These are phyloP conservation scores for Penicillium diatomitis DNA, from an alignment of 495 filamentous ascomycete genomes.

Conservation along the genomic window DNA sequence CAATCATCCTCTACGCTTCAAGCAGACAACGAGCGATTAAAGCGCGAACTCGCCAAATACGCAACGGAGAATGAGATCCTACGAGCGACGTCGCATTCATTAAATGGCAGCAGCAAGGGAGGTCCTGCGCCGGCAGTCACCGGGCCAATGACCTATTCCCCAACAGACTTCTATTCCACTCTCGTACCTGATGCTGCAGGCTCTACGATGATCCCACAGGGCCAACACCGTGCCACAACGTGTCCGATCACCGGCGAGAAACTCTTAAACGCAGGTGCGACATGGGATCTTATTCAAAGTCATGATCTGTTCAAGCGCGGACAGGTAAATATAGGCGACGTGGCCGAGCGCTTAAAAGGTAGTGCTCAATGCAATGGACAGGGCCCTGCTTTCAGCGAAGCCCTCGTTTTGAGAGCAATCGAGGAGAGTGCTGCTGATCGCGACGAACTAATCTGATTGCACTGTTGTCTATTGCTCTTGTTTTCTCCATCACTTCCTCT, in stretches of 20 bases:
- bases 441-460: constrained; percentile 59
- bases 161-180: constrained; percentile 52
- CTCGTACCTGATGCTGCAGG: constrained; percentile 28
- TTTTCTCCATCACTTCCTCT: too few relatives aligned
- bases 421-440: constrained; percentile 64
- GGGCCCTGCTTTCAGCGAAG: constrained; percentile 82
- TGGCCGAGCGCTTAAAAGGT: constrained; percentile 65
- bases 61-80: constrained; percentile 90
- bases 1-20: constrained; percentile 42
- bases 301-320: constrained; percentile 75
- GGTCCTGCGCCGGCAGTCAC: constrained; percentile 29
- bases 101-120: constrained; percentile 12
- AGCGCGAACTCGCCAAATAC: constrained; percentile 68
- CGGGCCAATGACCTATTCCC: constrained; percentile 66
- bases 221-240: constrained; percentile 59
- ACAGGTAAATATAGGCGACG: constrained; percentile 71
- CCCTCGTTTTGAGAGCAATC: constrained; percentile 63
- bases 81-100: constrained; percentile 54
- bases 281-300: constrained; percentile 84
- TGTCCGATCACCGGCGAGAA: constrained; percentile 60
- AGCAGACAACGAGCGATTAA: constrained; percentile 76
- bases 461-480: background rate
- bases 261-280: constrained; percentile 67
- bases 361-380: constrained; percentile 82
- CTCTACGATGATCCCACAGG: background rate